A percentile compares a stretch with the other conserved stretches of the same genome.
These are phyloP conservation scores for Omphalotus olearius DNA, from an alignment of 1,284 basidiomycete species.

Conservation along the genomic window DNA sequence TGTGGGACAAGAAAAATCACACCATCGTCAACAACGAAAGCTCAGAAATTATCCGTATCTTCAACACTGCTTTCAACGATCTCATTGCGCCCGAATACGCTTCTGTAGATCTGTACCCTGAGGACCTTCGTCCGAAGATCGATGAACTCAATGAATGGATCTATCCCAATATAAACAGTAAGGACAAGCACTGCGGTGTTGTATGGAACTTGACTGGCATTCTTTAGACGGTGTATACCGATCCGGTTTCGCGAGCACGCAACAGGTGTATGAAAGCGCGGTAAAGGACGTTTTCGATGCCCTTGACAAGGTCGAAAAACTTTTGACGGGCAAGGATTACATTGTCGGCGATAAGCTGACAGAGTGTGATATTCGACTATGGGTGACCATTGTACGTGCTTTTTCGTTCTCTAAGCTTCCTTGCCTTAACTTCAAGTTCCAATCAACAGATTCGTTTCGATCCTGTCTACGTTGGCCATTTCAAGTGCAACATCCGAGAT, in stretches of 20 bases:
- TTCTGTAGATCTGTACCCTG: constrained; percentile 75
- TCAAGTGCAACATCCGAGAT: constrained; percentile 89
- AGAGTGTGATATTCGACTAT: constrained; percentile 90
- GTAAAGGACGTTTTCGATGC: constrained; percentile 71
- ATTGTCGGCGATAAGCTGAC: constrained; percentile 81
- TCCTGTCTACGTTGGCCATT: constrained; percentile 87
- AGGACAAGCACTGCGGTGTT: background rate
- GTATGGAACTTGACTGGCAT: background rate
- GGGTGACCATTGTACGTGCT: constrained; percentile 66
- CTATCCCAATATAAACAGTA: constrained; percentile 41
- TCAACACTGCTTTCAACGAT: constrained; percentile 75
- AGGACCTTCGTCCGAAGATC: constrained; percentile 69
- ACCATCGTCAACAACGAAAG: constrained; percentile 97
- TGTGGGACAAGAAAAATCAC: constrained; percentile 90
- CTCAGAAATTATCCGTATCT: constrained; percentile 88
- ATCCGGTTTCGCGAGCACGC: constrained; percentile 82
- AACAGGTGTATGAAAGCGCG: constrained; percentile 78
- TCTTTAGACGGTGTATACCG: constrained; percentile 80
- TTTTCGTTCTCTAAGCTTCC: background rate
- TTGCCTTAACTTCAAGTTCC: background rate
- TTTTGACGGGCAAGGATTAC: constrained; percentile 77
- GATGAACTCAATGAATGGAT: constrained; percentile 68
- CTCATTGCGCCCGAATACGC: constrained; percentile 64
- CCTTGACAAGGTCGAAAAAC: constrained; percentile 79
- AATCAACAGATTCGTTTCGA: constrained; percentile 55